phyloP scores from a whole-genome alignment of 164 flowering plant species.

The Tetrastigma voinierianum region DNA sequence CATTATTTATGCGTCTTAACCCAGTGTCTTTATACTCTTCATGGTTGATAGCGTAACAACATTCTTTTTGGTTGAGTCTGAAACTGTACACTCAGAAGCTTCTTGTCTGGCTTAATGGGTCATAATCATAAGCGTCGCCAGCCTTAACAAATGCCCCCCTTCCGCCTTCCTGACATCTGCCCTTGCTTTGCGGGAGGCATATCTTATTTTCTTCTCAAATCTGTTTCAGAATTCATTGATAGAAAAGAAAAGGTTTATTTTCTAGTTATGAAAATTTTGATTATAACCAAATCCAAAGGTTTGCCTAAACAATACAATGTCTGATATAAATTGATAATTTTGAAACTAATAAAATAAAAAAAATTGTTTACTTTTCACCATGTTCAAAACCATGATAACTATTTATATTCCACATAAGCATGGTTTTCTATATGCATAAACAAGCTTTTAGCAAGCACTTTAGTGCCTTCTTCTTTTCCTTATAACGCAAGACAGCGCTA shows the following conservation, averaged over 20 bases:
- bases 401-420: neutral
- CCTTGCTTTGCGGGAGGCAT: conserved; percentile 59
- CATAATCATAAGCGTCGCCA: conserved; percentile 57
- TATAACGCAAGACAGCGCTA: conserved; percentile 80
- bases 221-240: conserved; percentile 21
- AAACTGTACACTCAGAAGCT: conserved; percentile 35
- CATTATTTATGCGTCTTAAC: neutral
- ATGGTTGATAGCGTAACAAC: neutral
- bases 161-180: conserved; percentile 58
- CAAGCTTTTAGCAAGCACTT: conserved; percentile 20
- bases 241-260: neutral
- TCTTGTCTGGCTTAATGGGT: conserved; percentile 43
- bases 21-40: neutral
- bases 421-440: neutral
- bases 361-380: too few relatives aligned
- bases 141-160: conserved; percentile 68
- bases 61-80: neutral
- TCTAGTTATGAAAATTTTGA: neutral
- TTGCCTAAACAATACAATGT: too few relatives aligned
- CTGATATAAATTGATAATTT: too few relatives aligned
- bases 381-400: neutral
- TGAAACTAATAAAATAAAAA: too few relatives aligned
- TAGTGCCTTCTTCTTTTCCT: conserved; percentile 82
- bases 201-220: conserved; percentile 61
- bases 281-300: too few relatives aligned